Evolutionary conservation across 2,329 filamentous ascomycete species (phyloP).

Genomic region (Claviceps quebecensis): DNA sequence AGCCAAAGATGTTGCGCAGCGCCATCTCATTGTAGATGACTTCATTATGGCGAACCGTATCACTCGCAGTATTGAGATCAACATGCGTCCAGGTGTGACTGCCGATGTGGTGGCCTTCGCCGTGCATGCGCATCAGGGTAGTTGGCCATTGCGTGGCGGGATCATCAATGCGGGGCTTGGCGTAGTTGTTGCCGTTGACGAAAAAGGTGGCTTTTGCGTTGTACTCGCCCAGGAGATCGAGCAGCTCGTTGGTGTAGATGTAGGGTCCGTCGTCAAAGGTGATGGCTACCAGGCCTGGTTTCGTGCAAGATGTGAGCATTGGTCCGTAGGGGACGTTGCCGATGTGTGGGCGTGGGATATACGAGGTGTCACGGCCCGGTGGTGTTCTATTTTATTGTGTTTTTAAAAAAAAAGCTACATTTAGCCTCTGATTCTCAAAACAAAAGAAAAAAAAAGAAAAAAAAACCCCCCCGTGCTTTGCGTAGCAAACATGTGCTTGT

Average conservation of each 20-base stretch:
- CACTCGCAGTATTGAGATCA: conserved; percentile 23
- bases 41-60: conserved; percentile 21
- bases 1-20: conserved; percentile 26
- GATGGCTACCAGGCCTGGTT: conserved; percentile 25
- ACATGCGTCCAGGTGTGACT: conserved; percentile 35
- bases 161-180: conserved; percentile 28
- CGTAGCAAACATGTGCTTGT: not conserved
- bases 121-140: conserved; percentile 27
- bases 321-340: conserved; percentile 22
- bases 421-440: too few relatives aligned
- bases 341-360: conserved; percentile 16
- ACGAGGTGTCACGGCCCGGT: conserved; percentile 17
- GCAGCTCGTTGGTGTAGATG: conserved; percentile 25
- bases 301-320: conserved; percentile 21
- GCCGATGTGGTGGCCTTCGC: conserved; percentile 30
- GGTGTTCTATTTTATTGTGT: conserved; percentile 10
- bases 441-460: too few relatives aligned
- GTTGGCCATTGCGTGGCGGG: conserved; percentile 17
- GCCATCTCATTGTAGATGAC: conserved; percentile 32
- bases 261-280: conserved; percentile 35
- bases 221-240: conserved; percentile 22
- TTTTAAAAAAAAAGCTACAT: too few relatives aligned
- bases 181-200: conserved; percentile 26
- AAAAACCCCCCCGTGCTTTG: too few relatives aligned
- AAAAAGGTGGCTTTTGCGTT: conserved; percentile 27